Percentiles rank a stretch among this genome's conserved stretches.
Conservation (phyloP, 2,329 filamentous ascomycete genomes). For the Malbranchea cinnamomea region DNA sequence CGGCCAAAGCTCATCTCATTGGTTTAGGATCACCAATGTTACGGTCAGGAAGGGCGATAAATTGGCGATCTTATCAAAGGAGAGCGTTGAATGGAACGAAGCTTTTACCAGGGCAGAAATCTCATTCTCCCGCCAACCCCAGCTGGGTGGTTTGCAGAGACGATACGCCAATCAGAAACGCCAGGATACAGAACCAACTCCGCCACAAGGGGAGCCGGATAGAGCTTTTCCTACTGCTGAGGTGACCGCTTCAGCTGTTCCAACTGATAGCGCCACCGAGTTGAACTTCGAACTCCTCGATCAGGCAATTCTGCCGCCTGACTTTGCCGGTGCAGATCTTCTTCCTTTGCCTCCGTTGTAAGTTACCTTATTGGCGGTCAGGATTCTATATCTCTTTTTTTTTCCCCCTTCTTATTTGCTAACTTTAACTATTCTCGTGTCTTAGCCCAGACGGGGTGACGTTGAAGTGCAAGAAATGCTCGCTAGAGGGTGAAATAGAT, state of each 20-base stretch:
- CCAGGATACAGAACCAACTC: slow-evolving; percentile 4
- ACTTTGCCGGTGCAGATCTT: slow-evolving; percentile 3
- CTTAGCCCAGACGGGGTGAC: slow-evolving; percentile 10
- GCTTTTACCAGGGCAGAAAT: slow-evolving; percentile 10
- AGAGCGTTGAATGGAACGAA: slow-evolving; percentile 9
- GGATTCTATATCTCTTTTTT: background rate
- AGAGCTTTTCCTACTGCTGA: slow-evolving; percentile 3
- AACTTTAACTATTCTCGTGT: background rate
- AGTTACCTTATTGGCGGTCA: slow-evolving; percentile 1
- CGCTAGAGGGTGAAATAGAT: slow-evolving; percentile 10
- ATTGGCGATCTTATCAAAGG: slow-evolving; percentile 6
- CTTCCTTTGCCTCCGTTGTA: no score
- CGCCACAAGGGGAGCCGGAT: background rate
- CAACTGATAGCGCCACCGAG: background rate
- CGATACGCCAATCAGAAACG: slow-evolving; percentile 6
- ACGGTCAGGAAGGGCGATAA: slow-evolving; percentile 4
- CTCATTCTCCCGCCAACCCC: slow-evolving; percentile 9
- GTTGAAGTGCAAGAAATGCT: slow-evolving; percentile 12
- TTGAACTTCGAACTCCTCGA: slow-evolving; percentile 5
- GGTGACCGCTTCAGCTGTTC: slow-evolving; percentile 1
- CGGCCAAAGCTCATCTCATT: background rate
- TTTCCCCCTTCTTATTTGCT: background rate
- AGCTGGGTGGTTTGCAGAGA: slow-evolving; percentile 6
- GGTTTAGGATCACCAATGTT: slow-evolving; percentile 5
- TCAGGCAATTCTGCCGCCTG: slow-evolving; percentile 6